Percentiles rank a stretch among this genome's conserved stretches.
phyloP scores from a whole-genome alignment of 495 filamentous ascomycete species.

The Annulohypoxylon bovei region DNA sequence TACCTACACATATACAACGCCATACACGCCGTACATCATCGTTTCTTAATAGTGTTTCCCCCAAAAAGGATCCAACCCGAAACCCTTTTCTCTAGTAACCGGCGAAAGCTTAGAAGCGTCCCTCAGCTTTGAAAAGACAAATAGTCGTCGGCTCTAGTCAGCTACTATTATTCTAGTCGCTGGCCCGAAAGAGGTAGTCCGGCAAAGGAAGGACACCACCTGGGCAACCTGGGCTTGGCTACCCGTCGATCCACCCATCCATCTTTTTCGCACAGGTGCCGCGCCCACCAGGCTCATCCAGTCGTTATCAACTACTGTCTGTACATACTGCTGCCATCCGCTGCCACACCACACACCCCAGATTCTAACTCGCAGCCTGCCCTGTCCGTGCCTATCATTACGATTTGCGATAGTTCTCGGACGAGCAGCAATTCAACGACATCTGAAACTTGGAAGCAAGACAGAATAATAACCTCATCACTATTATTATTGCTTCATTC shows the following conservation, averaged over 20 bases:
- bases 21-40: constrained; percentile 1
- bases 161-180: constrained; percentile 18
- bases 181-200: constrained; percentile 37
- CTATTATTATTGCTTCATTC: constrained; percentile 4
- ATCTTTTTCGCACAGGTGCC: constrained; percentile 41
- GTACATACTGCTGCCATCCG: constrained; percentile 46
- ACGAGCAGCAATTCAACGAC: constrained; percentile 29
- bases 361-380: constrained; percentile 44
- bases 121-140: constrained; percentile 24
- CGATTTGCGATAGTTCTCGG: constrained; percentile 35
- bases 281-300: constrained; percentile 26
- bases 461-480: constrained; percentile 10
- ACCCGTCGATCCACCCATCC: constrained; percentile 47
- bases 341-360: constrained; percentile 46
- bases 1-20: not conserved
- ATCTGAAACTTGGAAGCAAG: constrained; percentile 31
- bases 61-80: constrained; percentile 22
- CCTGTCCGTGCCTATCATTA: constrained; percentile 44
- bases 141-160: constrained; percentile 28
- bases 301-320: constrained; percentile 39
- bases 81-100: constrained; percentile 24
- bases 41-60: constrained; percentile 16
- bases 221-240: constrained; percentile 37
- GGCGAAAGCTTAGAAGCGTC: constrained; percentile 23
- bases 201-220: constrained; percentile 41